Conservation (phyloP, 345 rosid genomes). For the Lepidium aucheri region DNA sequence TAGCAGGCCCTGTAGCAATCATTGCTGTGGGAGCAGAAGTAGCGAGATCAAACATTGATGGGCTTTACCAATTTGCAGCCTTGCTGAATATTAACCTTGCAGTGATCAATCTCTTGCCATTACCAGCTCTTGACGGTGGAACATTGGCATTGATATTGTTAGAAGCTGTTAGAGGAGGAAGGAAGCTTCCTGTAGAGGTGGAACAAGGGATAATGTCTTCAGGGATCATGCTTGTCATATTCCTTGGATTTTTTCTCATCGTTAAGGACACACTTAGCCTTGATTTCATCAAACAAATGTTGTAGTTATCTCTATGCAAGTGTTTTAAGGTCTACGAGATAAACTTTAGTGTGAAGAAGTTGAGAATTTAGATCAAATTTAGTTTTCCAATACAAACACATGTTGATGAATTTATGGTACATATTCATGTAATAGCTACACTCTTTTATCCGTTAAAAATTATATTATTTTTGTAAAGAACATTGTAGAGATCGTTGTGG, state of each 20-base stretch:
- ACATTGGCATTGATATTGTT: conserved; percentile 76
- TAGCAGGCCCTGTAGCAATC: conserved; percentile 88
- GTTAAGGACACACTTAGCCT: conserved; percentile 88
- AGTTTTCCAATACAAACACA: background rate
- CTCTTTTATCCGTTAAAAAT: background rate
- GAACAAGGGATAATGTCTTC: conserved; percentile 93
- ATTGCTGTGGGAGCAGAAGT: conserved; percentile 98
- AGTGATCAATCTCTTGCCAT: conserved; percentile 76
- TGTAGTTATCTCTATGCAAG: conserved; percentile 33
- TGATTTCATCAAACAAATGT: conserved; percentile 66
- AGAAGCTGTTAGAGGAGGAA: conserved; percentile 86
- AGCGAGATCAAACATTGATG: conserved; percentile 83
- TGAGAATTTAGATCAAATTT: conserved; percentile 3
- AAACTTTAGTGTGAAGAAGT: conserved; percentile 14
- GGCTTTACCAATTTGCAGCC: conserved; percentile 89
- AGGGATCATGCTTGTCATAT: conserved; percentile 70
- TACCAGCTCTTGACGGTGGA: conserved; percentile 95
- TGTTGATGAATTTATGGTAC: conserved; percentile 1
- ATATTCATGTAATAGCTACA: conserved; percentile 11
- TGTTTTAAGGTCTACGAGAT: background rate
- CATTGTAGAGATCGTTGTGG: background rate
- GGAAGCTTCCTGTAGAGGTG: conserved; percentile 76
- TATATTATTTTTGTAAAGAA: background rate
- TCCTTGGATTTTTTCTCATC: conserved; percentile 77
- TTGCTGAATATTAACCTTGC: conserved; percentile 82